Evolutionary conservation across 2,329 filamentous ascomycete genomes (phyloP).

Genomic region (Monascus ruber): DNA sequence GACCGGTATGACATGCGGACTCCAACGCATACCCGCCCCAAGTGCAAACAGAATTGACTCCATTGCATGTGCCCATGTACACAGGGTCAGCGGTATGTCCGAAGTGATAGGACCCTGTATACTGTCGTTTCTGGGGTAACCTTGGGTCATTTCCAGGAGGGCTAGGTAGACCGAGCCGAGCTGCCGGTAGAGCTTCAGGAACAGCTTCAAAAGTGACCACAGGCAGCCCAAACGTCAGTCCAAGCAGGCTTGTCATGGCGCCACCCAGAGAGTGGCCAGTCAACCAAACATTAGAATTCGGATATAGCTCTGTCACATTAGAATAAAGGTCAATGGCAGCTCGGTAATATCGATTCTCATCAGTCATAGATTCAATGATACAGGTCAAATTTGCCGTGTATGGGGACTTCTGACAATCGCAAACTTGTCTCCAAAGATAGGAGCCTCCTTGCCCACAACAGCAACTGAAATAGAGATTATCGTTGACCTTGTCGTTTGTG

Average conservation of each 20-base stretch:
- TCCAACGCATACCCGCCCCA: conserved; percentile 91
- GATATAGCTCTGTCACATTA: conserved; percentile 84
- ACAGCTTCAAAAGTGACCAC: conserved; percentile 90
- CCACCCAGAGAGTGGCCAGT: conserved; percentile 88
- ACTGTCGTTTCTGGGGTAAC: conserved; percentile 56
- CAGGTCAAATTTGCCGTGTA: conserved; percentile 92
- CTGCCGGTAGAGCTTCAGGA: conserved; percentile 77
- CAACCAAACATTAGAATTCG: conserved; percentile 74
- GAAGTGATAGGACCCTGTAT: conserved; percentile 78
- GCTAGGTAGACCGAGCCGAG: conserved; percentile 70
- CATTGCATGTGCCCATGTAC: conserved; percentile 88
- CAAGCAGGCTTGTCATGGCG: conserved; percentile 75
- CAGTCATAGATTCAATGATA: conserved; percentile 58
- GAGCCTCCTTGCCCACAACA: conserved; percentile 92
- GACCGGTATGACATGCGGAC: conserved; percentile 79
- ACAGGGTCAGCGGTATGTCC: conserved; percentile 94
- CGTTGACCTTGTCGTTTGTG: conserved; percentile 93
- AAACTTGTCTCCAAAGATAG: conserved; percentile 82
- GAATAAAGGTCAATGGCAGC: conserved; percentile 81
- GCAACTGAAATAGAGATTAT: conserved; percentile 96
- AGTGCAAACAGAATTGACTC: conserved; percentile 76
- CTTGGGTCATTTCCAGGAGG: conserved; percentile 67
- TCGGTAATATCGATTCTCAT: conserved; percentile 85
- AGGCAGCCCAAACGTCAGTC: conserved; percentile 80
- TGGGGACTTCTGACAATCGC: conserved; percentile 77